Base-by-base conservation (phyloP, 352 stramenopile genomes). In the Phytopythium aichiense region DNA sequence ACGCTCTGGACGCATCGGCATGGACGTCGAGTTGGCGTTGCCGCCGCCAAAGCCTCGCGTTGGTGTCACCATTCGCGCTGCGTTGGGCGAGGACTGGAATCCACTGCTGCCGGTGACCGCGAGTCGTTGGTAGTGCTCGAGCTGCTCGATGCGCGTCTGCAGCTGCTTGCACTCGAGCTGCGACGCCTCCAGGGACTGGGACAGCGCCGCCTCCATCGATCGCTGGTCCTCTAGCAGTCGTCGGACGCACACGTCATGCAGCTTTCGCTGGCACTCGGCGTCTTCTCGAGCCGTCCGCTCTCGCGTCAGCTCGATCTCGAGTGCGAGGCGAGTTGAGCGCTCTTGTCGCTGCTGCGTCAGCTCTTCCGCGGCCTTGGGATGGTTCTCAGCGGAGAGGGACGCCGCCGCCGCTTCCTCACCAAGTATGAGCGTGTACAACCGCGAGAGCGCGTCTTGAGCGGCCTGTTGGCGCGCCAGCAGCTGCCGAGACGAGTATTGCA, bases 1-100 rank as follows among this genome's bases (percentile, higher is more conserved):
- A 52, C 73, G 77, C 54, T 87, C 78, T 8, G 81, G 81, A 46
- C 81, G 76, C 48, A 76, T 87, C 5, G 79, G 81, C 57, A 76
- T 72, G 28, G 72, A 74, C 31, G 67, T 57, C n/a, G 54, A 66
- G 20, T 13, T 58, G 23, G 35, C 23, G 6, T 66, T 22, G 61
- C 63, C 59, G 74, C 71, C 25, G 1, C 37, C 18, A 31, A 28
- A 35, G 11, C 37, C 40, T 38, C 40, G 11, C 7, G 37, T 38
- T 30, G 55, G 55, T 13, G 55, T 48, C 23, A 45, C 15, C 38
- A 48, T 38, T 9, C 55, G 23, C 7, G 55, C 37, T 1, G 55
- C 22, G 28, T 38, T 60, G 4, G 55, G 55, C 4, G 55, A 60
- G 2, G 53, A 45, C 11, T 58, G 53, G n/a, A 60, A 60, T 2